These are phyloP conservation scores for Rubus parviflorus DNA, from an alignment of 306 rosid genomes.

Conservation along the genomic window DNA sequence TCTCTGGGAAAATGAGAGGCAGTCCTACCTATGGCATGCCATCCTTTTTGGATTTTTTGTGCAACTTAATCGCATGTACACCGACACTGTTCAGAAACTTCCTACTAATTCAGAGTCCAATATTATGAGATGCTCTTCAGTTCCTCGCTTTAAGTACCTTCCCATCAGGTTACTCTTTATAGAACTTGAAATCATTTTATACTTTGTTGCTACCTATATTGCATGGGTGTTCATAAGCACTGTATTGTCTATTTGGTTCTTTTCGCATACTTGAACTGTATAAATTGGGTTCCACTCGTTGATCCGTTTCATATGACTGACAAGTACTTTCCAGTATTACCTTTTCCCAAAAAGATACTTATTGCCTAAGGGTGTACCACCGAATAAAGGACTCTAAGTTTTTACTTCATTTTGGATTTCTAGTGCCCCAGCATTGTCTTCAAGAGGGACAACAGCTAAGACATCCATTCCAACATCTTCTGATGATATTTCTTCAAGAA, in stretches of 20 bases:
- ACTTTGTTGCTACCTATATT: conserved; percentile 11
- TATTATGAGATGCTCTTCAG: conserved; percentile 89
- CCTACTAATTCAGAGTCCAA: conserved; percentile 97
- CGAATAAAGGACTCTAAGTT: conserved; percentile 20
- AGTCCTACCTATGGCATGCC: conserved; percentile 89
- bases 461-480: conserved; percentile 53
- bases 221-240: conserved; percentile 2
- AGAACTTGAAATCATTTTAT: conserved; percentile 9
- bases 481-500: conserved; percentile 70
- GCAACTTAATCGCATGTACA: conserved; percentile 91
- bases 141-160: conserved; percentile 97
- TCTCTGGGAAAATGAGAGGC: conserved; percentile 98
- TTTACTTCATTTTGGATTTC: conserved; percentile 28
- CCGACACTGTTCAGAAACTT: conserved; percentile 85
- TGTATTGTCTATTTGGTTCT: conserved; percentile 8
- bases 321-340: background rate
- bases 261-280: background rate
- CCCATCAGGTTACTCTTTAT: conserved; percentile 82
- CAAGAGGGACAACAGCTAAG: conserved; percentile 78
- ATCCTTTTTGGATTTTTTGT: conserved; percentile 97
- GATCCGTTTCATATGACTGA: background rate
- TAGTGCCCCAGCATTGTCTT: conserved; percentile 96
- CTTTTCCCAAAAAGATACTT: background rate
- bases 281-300: background rate
- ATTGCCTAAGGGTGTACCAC: conserved; percentile 1